Evolutionary conservation across 2,329 filamentous ascomycete genomes (phyloP).

Genomic region (Endothia cerciana): DNA sequence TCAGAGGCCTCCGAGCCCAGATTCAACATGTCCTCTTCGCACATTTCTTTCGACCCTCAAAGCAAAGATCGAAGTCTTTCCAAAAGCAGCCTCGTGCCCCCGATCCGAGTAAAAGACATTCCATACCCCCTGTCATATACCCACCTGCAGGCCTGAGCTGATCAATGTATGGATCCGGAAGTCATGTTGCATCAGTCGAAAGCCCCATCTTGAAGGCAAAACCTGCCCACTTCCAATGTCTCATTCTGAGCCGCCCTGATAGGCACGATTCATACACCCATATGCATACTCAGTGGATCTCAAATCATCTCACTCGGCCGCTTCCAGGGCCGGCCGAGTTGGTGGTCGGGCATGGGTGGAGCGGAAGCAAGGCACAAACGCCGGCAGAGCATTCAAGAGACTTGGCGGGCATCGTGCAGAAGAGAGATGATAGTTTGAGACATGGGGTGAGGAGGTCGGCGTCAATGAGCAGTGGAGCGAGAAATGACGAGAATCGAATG

Average conservation of each 20-base stretch:
- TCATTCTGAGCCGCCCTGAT: neutral
- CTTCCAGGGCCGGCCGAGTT: constrained; percentile 7
- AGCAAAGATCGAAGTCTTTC: neutral
- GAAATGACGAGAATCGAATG: constrained; percentile 15
- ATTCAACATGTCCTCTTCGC: neutral
- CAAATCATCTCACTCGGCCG: neutral
- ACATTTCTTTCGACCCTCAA: neutral
- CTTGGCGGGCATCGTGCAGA: constrained; percentile 11
- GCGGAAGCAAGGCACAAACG: constrained; percentile 18
- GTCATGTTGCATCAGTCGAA: neutral
- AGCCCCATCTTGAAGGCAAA: neutral
- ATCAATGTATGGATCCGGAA: neutral
- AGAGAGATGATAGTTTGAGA: constrained; percentile 21
- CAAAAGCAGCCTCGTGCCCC: neutral
- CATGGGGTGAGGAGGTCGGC: neutral
- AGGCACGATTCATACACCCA: neutral
- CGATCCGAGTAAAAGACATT: neutral
- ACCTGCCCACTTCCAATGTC: neutral
- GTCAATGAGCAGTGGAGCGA: constrained; percentile 12
- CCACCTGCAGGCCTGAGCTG: neutral
- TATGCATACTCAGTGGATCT: neutral
- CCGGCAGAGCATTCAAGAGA: neutral
- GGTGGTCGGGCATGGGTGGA: constrained; percentile 12
- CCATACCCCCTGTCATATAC: neutral
- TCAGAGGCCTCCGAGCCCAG: neutral